Conservation (phyloP, 345 rosid genomes). For the Eucalyptus virginea region DNA sequence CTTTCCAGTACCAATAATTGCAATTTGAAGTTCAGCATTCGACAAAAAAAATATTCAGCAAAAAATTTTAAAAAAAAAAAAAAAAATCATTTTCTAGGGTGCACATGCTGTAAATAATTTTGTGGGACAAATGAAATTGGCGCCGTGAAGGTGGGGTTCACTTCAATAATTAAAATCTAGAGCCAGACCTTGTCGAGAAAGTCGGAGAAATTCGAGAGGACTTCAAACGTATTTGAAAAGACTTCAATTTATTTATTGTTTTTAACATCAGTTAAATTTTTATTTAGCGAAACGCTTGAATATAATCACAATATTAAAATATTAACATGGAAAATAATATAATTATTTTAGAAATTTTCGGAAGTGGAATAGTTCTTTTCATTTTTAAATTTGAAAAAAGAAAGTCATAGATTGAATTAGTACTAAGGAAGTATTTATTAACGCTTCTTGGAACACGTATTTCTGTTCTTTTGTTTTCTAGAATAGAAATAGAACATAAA, state of each 20-base stretch:
- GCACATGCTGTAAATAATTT: not conserved
- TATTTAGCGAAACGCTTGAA: not conserved
- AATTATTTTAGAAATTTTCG: no score
- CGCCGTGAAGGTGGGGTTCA: not conserved
- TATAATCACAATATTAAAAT: no score
- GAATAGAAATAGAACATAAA: rapidly evolving
- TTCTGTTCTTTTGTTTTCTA: rapidly evolving
- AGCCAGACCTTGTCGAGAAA: no score
- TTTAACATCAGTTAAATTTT: not conserved
- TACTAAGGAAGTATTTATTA: no score
- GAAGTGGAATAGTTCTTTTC: not conserved
- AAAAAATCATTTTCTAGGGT: not conserved
- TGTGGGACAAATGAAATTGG: not conserved
- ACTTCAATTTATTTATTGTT: no score
- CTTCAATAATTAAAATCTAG: no score
- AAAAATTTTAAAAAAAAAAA: no score
- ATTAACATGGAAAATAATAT: not conserved
- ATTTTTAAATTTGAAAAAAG: not conserved
- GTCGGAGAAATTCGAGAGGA: no score
- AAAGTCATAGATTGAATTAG: not conserved
- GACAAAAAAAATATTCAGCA: not conserved
- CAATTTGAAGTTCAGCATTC: not conserved
- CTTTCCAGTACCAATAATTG: not conserved
- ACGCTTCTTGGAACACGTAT: rapidly evolving
- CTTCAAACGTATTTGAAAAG: no score